Evolutionary conservation across 805 yeast species (phyloP), one percentile per base, ranked within the genome.

Genomic region (Geotrichum ghanense): DNA sequence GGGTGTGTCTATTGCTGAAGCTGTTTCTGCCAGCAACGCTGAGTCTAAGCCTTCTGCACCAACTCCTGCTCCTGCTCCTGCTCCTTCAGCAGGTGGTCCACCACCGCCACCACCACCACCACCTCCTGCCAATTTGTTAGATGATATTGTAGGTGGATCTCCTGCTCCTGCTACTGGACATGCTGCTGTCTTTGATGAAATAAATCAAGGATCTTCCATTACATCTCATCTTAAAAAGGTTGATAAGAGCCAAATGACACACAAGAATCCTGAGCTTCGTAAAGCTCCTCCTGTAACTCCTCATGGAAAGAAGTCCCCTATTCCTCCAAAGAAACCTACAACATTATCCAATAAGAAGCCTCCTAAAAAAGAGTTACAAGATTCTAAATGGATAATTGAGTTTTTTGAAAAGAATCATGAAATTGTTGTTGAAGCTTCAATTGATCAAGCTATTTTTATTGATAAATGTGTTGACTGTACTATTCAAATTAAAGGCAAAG

Each of bases 21-120:
- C 17, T 39, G 42, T 9, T 1, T 44, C 62, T 2, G 50, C 55
- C 2, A 40, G 52, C n/a, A 42, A 61, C 1, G 37, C 60, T 19
- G 34, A 55, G 12, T 43, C 63, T 5, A 53, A 68, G 21, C 46
- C 65, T n/a, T 56, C 68, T n/a, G 52, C 67, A 12, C 56, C 70
- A 2, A 59, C 76, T 2, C 59, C 71, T 10, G 49, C 66, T 22
- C 58, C 71, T 10, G 49, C 68, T 1, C 54, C 64, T 23, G 54
- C 67, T 3, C 57, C 68, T 10, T 67, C 73, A 5, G 63, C 66
- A 20, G 66, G 55, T 44, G 64, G 55, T 22, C 65, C 69, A 2
- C 71, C 76, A 2, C 85, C 89, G 4, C 94, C 95, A 16, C 97
- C 97, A 1, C 95, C 95, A 2, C 90, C 92, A 1, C 86, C 95